Evolutionary conservation across 202 grass and related monocot genomes (phyloP), one percentile per base, ranked within the genome.

Genomic region (Panicum virgatum): DNA sequence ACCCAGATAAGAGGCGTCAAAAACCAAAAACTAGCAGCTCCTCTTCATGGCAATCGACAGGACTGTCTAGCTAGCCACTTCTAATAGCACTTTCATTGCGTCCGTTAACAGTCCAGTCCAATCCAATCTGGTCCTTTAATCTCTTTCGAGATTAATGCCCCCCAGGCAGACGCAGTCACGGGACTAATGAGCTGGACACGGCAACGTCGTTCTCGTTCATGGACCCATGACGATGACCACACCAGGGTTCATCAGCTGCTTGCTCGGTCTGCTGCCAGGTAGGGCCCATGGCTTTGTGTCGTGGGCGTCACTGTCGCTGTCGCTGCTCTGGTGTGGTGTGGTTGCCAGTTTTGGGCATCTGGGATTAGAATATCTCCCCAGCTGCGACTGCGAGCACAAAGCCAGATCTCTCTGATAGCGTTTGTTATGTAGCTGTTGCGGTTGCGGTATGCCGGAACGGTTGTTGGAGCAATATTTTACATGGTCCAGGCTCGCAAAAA

Each of bases 391-490:
- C n/a, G n/a, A n/a, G n/a, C n/a, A n/a, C n/a, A n/a, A n/a, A n/a
- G n/a, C n/a, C n/a, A n/a, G n/a, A n/a, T n/a, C n/a, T n/a, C n/a
- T n/a, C n/a, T n/a, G n/a, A n/a, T n/a, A n/a, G n/a, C n/a, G n/a
- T n/a, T n/a, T n/a, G n/a, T n/a, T n/a, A n/a, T n/a, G 27, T 66
- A 80, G 46, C 20, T 47, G 23, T 4, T 75, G 60, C 45, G 32
- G 74, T 64, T n/a, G n/a, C n/a, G n/a, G n/a, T n/a, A n/a, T n/a
- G n/a, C n/a, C n/a, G n/a, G n/a, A n/a, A 62, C 54, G 54, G 75
- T 79, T 73, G 66, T 53, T 80, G 48, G 69, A 51, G 69, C 84
- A 81, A 73, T 37, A 38, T 69, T 67, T 60, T 46, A 66, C 18
- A 22, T 9, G 66, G 46, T 46, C 26, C 75, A 36, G 18, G 1